Conservation (phyloP, 345 rosid genomes). For the Trapa bicornis region DNA sequence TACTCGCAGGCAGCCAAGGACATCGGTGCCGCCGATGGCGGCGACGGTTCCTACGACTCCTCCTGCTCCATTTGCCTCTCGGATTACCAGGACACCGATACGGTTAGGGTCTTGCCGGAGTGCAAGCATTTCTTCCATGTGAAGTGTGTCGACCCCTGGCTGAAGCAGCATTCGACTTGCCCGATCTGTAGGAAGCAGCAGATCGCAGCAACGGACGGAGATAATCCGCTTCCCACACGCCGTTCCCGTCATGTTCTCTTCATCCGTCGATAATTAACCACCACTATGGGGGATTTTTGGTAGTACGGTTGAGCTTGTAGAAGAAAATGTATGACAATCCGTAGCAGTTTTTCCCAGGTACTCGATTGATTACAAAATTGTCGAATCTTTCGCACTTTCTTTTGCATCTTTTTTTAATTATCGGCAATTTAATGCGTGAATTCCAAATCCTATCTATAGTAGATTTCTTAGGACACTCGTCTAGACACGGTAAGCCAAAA, state of each 20-base stretch:
- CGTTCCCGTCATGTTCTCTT: not conserved
- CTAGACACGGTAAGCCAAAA: no score
- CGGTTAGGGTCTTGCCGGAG: constrained; percentile 8
- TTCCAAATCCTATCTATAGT: no score
- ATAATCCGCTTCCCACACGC: not conserved
- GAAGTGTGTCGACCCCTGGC: constrained; percentile 9
- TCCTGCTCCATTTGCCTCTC: constrained; percentile 6
- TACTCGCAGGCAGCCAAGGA: not conserved
- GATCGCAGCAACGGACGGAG: not conserved
- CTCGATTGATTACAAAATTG: no score
- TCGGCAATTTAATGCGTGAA: no score
- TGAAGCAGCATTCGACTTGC: constrained; percentile 6
- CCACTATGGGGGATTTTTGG: no score
- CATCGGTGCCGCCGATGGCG: not conserved
- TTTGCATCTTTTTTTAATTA: not conserved
- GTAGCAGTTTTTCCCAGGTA: no score
- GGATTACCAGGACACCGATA: constrained; percentile 1
- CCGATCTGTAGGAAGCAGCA: constrained; percentile 4
- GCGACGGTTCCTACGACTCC: not conserved
- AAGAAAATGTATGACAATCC: no score
- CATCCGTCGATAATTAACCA: not conserved
- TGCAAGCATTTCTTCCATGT: constrained; percentile 10
- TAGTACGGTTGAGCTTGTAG: no score
- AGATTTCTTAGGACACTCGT: no score
- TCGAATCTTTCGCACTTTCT: not conserved